phyloP scores from a whole-genome alignment of 2,329 filamentous ascomycete genomes.

The Exophiala sp. region DNA sequence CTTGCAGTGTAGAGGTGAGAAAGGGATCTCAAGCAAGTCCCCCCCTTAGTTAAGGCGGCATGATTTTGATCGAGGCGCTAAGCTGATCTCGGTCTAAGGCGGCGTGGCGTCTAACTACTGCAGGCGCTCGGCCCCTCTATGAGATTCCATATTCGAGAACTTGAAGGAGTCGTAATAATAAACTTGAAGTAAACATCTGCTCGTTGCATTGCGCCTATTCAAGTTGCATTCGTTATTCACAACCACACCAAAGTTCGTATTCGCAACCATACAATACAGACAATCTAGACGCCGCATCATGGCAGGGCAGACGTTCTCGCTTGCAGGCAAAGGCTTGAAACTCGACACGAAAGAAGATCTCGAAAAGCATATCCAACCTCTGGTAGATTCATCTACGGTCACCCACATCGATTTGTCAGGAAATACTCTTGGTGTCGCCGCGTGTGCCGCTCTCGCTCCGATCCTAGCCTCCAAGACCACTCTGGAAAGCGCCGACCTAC shows the following conservation, averaged over 20 bases:
- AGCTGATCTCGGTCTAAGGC: too few relatives aligned
- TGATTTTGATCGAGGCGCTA: too few relatives aligned
- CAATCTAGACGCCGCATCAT: neutral
- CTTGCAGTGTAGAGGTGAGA: too few relatives aligned
- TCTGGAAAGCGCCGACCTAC: conserved; percentile 76
- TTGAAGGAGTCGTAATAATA: neutral
- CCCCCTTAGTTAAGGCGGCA: too few relatives aligned
- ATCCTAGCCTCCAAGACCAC: conserved; percentile 78
- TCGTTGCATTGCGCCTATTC: neutral
- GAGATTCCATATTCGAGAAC: neutral
- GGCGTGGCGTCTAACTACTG: too few relatives aligned
- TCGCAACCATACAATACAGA: neutral
- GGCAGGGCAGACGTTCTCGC: conserved; percentile 60
- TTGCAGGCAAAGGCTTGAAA: conserved; percentile 88
- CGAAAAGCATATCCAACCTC: conserved; percentile 70
- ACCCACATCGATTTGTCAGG: conserved; percentile 82
- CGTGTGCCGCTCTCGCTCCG: conserved; percentile 76
- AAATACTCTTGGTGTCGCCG: conserved; percentile 87
- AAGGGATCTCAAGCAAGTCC: too few relatives aligned
- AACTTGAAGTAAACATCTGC: conserved; percentile 2
- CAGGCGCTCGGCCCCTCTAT: too few relatives aligned
- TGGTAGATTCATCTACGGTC: conserved; percentile 65
- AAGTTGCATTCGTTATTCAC: too few relatives aligned
- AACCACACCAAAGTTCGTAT: too few relatives aligned
- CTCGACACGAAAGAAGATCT: conserved; percentile 84